Percentiles rank a stretch among this genome's conserved stretches.
phyloP scores from a whole-genome alignment of 75 land plant species.

The Azolla pinnata region DNA sequence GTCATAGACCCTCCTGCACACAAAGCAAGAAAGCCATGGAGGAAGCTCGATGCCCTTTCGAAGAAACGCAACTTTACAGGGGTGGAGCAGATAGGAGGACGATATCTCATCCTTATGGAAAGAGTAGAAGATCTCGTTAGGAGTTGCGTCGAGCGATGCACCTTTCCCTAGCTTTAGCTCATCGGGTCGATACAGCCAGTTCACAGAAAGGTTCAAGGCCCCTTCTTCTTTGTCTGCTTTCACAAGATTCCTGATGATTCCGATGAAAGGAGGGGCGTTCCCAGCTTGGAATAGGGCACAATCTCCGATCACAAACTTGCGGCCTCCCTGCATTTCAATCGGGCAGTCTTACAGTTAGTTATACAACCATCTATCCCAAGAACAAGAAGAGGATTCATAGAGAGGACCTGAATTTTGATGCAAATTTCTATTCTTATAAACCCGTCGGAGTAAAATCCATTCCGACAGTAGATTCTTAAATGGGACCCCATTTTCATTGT shows the following conservation, averaged over 20 bases:
- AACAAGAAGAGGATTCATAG: background rate
- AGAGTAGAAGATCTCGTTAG: slow-evolving; percentile 94
- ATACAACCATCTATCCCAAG: background rate
- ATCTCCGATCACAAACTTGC: slow-evolving; percentile 74
- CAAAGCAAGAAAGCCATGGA: slow-evolving; percentile 66
- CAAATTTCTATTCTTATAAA: background rate
- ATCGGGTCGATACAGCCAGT: slow-evolving; percentile 90
- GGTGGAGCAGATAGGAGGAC: slow-evolving; percentile 84
- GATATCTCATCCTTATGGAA: slow-evolving; percentile 92
- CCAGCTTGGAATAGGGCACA: slow-evolving; percentile 91
- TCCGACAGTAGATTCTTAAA: slow-evolving; percentile 1
- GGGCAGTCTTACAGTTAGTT: background rate
- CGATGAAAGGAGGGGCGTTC: slow-evolving; percentile 89
- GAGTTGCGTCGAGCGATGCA: slow-evolving; percentile 62
- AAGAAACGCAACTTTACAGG: slow-evolving; percentile 93
- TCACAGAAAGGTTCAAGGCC: slow-evolving; percentile 49
- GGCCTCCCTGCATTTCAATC: slow-evolving; percentile 55
- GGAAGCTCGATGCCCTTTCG: slow-evolving; percentile 83
- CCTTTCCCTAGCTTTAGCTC: slow-evolving; percentile 87
- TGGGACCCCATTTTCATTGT: background rate
- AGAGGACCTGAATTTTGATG: background rate
- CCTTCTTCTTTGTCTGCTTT: slow-evolving; percentile 33
- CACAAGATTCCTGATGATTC: slow-evolving; percentile 65
- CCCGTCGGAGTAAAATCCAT: slow-evolving; percentile 11
- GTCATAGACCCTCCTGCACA: slow-evolving; percentile 90